A percentile compares a stretch with the other conserved stretches of the same genome.
Conservation (phyloP, 2,329 filamentous ascomycete species). For the Ceratocystis alfenasii region DNA sequence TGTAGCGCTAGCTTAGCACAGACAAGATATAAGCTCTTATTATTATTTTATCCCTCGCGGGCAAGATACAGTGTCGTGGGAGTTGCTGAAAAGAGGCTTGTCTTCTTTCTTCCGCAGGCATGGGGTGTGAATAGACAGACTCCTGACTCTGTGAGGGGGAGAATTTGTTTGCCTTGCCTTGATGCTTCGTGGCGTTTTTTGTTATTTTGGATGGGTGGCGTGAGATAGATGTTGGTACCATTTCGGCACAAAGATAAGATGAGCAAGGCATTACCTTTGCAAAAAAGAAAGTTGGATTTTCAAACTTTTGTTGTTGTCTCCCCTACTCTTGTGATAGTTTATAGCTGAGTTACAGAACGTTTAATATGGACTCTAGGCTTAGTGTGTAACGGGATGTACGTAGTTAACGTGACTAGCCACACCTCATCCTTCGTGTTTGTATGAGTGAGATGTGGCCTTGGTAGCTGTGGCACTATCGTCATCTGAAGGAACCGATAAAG, state of each 20-base stretch:
- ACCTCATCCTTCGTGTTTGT: too few species aligned
- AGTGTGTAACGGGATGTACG: too few species aligned
- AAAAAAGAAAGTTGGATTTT: not conserved
- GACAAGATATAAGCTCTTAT: not conserved
- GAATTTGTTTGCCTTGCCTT: not conserved
- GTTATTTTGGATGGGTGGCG: not conserved
- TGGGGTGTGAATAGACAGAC: too few species aligned
- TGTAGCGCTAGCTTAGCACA: not conserved
- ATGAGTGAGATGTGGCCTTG: not conserved
- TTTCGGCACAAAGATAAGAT: not conserved
- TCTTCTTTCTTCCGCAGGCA: too few species aligned
- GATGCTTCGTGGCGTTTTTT: not conserved
- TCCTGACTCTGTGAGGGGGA: not conserved
- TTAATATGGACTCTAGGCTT: too few species aligned
- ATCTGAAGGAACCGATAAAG: not conserved
- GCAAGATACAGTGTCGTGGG: too few species aligned
- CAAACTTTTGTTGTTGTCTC: not conserved
- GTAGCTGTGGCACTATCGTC: not conserved
- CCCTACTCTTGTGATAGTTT: not conserved
- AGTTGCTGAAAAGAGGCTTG: too few species aligned
- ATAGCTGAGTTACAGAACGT: not conserved
- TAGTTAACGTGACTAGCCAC: too few species aligned
- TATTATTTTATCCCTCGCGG: too few species aligned
- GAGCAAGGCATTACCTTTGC: not conserved
- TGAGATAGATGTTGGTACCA: not conserved